Evolutionary conservation across 371 early-diverging fungal genomes (phyloP), one percentile per base, ranked within the genome.

Genomic region (Circinella minor): DNA sequence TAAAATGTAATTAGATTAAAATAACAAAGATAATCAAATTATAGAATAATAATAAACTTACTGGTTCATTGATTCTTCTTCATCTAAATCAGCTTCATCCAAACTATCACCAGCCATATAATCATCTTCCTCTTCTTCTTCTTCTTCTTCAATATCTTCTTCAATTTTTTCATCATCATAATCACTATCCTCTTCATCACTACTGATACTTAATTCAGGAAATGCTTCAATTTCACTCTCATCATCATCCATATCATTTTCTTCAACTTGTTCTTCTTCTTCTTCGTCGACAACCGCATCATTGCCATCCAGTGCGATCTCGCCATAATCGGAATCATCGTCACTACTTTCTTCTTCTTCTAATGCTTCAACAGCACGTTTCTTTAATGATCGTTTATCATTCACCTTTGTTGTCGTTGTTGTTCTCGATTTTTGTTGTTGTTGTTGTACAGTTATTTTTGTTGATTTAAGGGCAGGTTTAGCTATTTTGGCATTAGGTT

Each of bases 281-380:
- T 75, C 78, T 11, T 85, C 86, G 51, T 51, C 27, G 85, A n/a
- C n/a, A n/a, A n/a, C 83, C 78, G 78, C 83, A 86, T 85, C 51
- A n/a, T 15, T 34, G 0, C 27, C 57, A 57, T 57, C 57, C 1
- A 57, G 57, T 36, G 84, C 77, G 61, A 83, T 77, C 4, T 67
- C 72, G 18, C 80, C 80, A 48, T 81, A 75, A 43, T 81, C 87
- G 36, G 85, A 79, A 36, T 85, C 80, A 11, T 84, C 79, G 8
- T 78, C 84, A 34, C 43, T 43, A 43, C 79, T 76, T 11, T 80
- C 79, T 5, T 66, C 71, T 55, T 79, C 78, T 34, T 81, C 83
- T 17, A 70, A 48, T 7, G 1, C n/a, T 62, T 77, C 73, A n/a
- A 73, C 75, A 66, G 63, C 37, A 14, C 70, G 70, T 36, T 69